Evolutionary conservation across 164 flowering plant species (phyloP).

Genomic region (Aristolochia fimbriata): DNA sequence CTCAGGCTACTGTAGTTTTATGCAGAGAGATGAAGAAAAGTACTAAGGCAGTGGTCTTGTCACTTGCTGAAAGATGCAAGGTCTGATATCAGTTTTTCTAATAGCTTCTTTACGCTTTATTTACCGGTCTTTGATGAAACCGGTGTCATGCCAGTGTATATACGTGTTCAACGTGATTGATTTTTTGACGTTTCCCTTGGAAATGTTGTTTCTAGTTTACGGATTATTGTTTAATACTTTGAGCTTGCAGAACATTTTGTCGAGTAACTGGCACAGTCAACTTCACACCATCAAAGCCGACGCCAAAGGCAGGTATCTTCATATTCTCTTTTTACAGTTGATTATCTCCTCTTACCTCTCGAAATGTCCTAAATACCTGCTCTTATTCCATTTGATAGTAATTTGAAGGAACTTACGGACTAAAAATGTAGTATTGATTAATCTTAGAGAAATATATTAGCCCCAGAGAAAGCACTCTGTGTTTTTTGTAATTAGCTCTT

Average conservation of each 20-base stretch:
- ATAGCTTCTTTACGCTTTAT: neutral
- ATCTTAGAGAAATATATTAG: too few relatives aligned
- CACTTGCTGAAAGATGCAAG: slow-evolving; percentile 12
- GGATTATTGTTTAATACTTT: neutral
- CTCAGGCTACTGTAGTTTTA: neutral
- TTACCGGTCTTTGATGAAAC: too few relatives aligned
- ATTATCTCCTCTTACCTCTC: too few relatives aligned
- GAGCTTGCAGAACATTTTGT: slow-evolving; percentile 54
- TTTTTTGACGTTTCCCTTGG: too few relatives aligned
- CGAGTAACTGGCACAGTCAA: slow-evolving; percentile 66
- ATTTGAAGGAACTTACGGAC: too few relatives aligned
- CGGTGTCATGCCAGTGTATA: neutral
- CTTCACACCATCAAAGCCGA: slow-evolving; percentile 79
- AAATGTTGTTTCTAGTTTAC: too few relatives aligned
- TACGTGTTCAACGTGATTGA: too few relatives aligned
- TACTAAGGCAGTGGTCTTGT: slow-evolving; percentile 7
- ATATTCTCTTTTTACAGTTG: neutral
- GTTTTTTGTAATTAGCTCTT: neutral
- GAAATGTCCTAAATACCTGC: too few relatives aligned
- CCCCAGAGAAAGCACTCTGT: neutral
- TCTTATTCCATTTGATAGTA: too few relatives aligned
- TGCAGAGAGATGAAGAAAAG: slow-evolving; percentile 3
- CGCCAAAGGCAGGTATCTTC: slow-evolving; percentile 63
- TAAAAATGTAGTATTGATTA: too few relatives aligned
- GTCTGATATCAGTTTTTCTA: neutral